Percentiles rank a stretch among this genome's conserved stretches.
These are phyloP conservation scores for Lactarius psammicola DNA, from an alignment of 768 basidiomycete species.

Conservation along the genomic window DNA sequence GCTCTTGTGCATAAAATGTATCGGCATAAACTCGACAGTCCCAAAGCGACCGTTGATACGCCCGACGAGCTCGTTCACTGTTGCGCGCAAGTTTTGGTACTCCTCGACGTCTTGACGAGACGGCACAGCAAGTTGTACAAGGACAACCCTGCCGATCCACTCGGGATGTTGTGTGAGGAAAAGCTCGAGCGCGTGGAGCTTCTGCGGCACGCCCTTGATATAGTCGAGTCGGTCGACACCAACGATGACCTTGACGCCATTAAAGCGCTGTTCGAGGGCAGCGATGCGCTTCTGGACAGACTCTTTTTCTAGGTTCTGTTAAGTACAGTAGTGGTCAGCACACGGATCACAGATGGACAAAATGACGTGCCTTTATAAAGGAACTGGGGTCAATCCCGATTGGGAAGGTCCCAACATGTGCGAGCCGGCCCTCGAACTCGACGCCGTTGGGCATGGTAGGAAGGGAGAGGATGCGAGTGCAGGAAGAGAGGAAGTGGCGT, in stretches of 20 bases:
- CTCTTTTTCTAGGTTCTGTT: constrained; percentile 75
- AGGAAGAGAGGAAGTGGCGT: constrained; percentile 97
- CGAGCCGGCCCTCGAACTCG: constrained; percentile 91
- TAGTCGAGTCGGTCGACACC: constrained; percentile 98
- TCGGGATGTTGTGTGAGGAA: constrained; percentile 98
- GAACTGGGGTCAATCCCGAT: constrained; percentile 96
- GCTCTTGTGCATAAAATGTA: constrained; percentile 98
- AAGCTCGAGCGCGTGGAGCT: constrained; percentile 92
- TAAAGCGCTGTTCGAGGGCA: constrained; percentile 85
- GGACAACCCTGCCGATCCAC: constrained; percentile 98
- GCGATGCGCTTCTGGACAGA: constrained; percentile 78
- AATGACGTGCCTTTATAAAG: constrained; percentile 68
- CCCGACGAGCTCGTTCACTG: constrained; percentile 96
- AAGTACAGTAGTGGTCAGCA: constrained; percentile 17
- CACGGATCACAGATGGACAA: background rate
- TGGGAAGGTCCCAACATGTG: constrained; percentile 97
- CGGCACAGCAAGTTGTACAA: constrained; percentile 96
- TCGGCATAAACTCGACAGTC: constrained; percentile 99
- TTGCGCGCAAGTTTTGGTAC: constrained; percentile 94
- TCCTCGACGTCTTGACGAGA: constrained; percentile 99
- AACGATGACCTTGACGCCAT: constrained; percentile 94
- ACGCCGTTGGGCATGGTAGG: constrained; percentile 98
- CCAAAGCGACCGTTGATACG: constrained; percentile 98
- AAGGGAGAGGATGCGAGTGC: constrained; percentile 91
- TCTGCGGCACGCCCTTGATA: constrained; percentile 99